Evolutionary conservation across 2,329 filamentous ascomycete species (phyloP), one percentile per base, ranked within the genome.

Genomic region (Zymoseptoria brevis): DNA sequence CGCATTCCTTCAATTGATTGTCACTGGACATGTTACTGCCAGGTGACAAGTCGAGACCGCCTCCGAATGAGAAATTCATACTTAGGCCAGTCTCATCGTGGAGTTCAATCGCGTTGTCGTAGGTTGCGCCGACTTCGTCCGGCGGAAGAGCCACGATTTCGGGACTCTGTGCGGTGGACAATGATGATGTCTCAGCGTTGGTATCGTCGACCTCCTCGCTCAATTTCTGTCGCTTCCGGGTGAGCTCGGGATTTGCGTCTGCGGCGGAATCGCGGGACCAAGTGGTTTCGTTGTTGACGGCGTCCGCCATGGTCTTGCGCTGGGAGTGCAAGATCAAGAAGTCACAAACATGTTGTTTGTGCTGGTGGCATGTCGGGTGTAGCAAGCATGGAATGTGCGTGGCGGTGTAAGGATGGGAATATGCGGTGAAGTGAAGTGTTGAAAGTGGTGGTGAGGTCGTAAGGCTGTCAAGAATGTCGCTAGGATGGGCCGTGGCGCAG

Each of bases 171-270:
- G 56, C 56, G 52, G 58, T 59, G 65, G 64, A 71, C n/a, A 60
- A 56, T 22, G 67, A 60, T 21, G 67, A 66, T 26, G 61, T 55
- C n/a, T 66, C 62, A 51, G 30, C 21, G 19, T 64, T 62, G 9
- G 50, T 45, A 45, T 45, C 35, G 13, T 45, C 35, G 35, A 45
- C 35, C 24, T 71, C 76, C 66, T 74, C 73, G 66, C 75, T 77
- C 55, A 74, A 60, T 58, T 73, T 69, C 60, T 75, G 76, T 67
- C 76, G 75, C 71, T 79, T 80, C 67, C 77, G 75, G 30, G 75
- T 74, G 58, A 75, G 72, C 41, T 75, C 75, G 55, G 73, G 69
- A 66, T 78, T 73, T 57, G 74, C 74, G 71, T 79, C 76, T 67
- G 75, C 75, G 60, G 73, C 72, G 59, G 73, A 71, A 63, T 78